These are phyloP conservation scores for Leishmania guyanensis DNA, from an alignment of 208 protist genomes.

Conservation along the genomic window DNA sequence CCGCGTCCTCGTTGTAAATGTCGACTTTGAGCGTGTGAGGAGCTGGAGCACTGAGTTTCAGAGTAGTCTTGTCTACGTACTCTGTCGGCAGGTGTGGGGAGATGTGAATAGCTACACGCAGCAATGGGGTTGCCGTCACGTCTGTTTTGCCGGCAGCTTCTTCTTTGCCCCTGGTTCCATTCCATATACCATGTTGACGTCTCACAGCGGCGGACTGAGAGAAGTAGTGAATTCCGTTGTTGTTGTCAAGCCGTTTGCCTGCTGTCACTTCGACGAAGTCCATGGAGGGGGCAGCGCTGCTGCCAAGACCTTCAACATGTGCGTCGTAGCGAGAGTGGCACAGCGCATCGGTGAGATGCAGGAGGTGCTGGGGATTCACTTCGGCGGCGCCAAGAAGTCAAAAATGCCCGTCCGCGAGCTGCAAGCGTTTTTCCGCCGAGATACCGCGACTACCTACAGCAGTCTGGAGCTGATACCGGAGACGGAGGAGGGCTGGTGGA, in stretches of 20 bases:
- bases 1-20: slow-evolving; percentile 16
- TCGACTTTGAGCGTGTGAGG: slow-evolving; percentile 14
- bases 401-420: neutral
- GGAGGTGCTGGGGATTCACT: slow-evolving; percentile 10
- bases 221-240: neutral
- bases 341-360: neutral
- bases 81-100: slow-evolving; percentile 15
- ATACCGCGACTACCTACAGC: neutral
- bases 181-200: slow-evolving; percentile 19
- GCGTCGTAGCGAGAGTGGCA: neutral
- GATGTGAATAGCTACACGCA: neutral
- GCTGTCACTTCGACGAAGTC: neutral
- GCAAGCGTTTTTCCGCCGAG: neutral
- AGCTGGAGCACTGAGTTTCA: slow-evolving; percentile 6
- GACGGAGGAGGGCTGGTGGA: slow-evolving; percentile 10
- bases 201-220: slow-evolving; percentile 11
- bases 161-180: slow-evolving; percentile 14
- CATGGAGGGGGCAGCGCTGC: neutral
- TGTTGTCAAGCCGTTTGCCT: slow-evolving; percentile 7
- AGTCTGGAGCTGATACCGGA: neutral
- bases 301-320: too few species aligned
- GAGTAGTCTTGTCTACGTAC: slow-evolving; percentile 11
- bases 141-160: slow-evolving; percentile 19
- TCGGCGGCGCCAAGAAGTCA: neutral
- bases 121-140: slow-evolving; percentile 21